Base-by-base conservation (phyloP, 345 rosid species). In the Psidium friedrichsthalianum region DNA sequence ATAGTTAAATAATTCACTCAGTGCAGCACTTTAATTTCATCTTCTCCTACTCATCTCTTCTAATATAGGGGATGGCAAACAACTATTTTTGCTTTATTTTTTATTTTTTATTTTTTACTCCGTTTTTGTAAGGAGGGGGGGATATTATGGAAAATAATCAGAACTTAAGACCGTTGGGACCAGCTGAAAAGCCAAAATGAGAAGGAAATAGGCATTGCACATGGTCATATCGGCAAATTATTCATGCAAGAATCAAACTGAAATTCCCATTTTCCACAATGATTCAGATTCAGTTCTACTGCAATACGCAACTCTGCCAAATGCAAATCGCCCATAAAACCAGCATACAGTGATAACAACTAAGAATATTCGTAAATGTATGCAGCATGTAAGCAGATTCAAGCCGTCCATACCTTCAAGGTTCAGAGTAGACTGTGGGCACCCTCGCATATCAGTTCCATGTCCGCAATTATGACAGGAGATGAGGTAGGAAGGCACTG, bases 401-500 rank as follows among this genome's bases (percentile, higher is more conserved):
- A 69, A 58, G 36, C 49, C 20, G 29, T 44, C 49, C 78, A 44
- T 92, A 96, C 98, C 98, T 95, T 94, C 97, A 83, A 76, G 91
- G 89, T 83, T 51, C 87, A 94, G 82, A 59, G 97, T 98, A 90
- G 96, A 86, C 76, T 97, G 99, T 85, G 98, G 99, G 83, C 99
- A 95, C 84, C 99, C 99, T 85, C 97, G 93, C 90, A 95, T 83
- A 87, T 97, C 99, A 90, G 95, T 93, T 90, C 98, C 99, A 89
- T 97, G 98, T 61, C 99, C 98, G 82, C 99, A 97, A 86, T 97
- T 97, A 86, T 94, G 94, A 69, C 99, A 97, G 36, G 93, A 85
- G 69, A 97, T 88, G 64, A 94, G 51, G 84, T 90, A 97, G 56
- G 96, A 91, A 25, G 95, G 94, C 95, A 92, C 93, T 92, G 92